Evolutionary conservation across 495 filamentous ascomycete genomes (phyloP).

Genomic region (Letharia lupina): DNA sequence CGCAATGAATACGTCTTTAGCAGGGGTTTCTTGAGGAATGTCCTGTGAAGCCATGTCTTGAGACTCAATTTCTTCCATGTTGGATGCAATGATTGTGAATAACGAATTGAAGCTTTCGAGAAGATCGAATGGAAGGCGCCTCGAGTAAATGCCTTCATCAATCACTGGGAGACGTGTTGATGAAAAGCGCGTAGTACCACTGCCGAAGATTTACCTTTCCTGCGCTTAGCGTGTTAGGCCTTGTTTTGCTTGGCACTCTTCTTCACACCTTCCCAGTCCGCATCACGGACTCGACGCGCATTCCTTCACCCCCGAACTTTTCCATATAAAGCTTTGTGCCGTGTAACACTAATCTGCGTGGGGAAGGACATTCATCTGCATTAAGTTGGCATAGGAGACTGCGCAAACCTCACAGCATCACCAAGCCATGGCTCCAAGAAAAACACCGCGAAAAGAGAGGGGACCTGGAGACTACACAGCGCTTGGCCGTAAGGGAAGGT

Average conservation of each 20-base stretch:
- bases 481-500: conserved; percentile 20
- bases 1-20: conserved; percentile 58
- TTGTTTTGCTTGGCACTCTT: conserved; percentile 13
- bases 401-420: neutral
- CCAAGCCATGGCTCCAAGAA: conserved; percentile 16
- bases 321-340: conserved; percentile 4
- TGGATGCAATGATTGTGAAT: neutral
- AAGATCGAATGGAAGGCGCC: too few species aligned
- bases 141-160: too few species aligned
- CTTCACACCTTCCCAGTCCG: conserved; percentile 2
- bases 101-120: too few species aligned
- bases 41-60: conserved; percentile 39
- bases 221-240: neutral
- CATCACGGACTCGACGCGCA: conserved; percentile 11
- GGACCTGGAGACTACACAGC: conserved; percentile 19
- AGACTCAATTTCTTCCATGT: conserved; percentile 29
- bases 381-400: neutral
- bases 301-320: neutral
- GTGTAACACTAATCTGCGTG: neutral
- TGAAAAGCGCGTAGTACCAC: neutral
- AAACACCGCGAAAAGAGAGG: conserved; percentile 17
- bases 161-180: neutral
- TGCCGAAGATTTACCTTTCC: conserved; percentile 2
- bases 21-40: conserved; percentile 47
- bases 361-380: neutral